phyloP scores from a whole-genome alignment of 805 yeast genomes.

The Brettanomyces anomalus region DNA sequence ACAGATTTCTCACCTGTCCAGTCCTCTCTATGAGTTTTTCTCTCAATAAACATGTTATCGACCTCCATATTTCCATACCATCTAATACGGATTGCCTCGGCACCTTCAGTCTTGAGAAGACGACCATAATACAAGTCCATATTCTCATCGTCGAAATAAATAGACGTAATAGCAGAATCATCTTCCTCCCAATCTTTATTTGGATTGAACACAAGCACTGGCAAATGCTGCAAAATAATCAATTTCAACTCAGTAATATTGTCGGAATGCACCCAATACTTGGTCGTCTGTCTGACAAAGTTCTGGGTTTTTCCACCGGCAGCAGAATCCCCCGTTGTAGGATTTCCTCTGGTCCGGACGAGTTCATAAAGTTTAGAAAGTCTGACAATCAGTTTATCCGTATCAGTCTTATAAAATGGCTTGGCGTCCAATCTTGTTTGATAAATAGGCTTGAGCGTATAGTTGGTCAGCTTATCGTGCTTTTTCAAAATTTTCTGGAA shows the following conservation, averaged over 20 bases:
- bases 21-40: slow-evolving; percentile 98
- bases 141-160: slow-evolving; percentile 84
- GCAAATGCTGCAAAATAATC: slow-evolving; percentile 86
- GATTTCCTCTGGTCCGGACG: slow-evolving; percentile 93
- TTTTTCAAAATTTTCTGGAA: slow-evolving; percentile 94
- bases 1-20: slow-evolving; percentile 99
- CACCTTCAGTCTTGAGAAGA: slow-evolving; percentile 94
- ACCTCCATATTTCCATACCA: slow-evolving; percentile 99
- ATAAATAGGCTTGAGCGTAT: slow-evolving; percentile 82
- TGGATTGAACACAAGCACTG: slow-evolving; percentile 93
- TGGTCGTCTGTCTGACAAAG: slow-evolving; percentile 96
- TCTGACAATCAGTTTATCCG: slow-evolving; percentile 81
- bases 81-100: slow-evolving; percentile 94
- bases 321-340: slow-evolving; percentile 86
- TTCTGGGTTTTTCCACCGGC: slow-evolving; percentile 99
- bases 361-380: slow-evolving; percentile 83
- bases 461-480: slow-evolving; percentile 84
- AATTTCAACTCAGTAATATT: slow-evolving; percentile 94
- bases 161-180: slow-evolving; percentile 94
- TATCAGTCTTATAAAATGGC: slow-evolving; percentile 93
- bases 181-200: slow-evolving; percentile 92
- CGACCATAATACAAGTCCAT: slow-evolving; percentile 92
- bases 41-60: slow-evolving; percentile 88
- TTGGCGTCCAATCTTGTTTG: slow-evolving; percentile 88
- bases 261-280: slow-evolving; percentile 99